A percentile compares a stretch with the other conserved stretches of the same genome.
Conservation (phyloP, 2,329 filamentous ascomycete species). For the Ceratocystis huliohia region DNA sequence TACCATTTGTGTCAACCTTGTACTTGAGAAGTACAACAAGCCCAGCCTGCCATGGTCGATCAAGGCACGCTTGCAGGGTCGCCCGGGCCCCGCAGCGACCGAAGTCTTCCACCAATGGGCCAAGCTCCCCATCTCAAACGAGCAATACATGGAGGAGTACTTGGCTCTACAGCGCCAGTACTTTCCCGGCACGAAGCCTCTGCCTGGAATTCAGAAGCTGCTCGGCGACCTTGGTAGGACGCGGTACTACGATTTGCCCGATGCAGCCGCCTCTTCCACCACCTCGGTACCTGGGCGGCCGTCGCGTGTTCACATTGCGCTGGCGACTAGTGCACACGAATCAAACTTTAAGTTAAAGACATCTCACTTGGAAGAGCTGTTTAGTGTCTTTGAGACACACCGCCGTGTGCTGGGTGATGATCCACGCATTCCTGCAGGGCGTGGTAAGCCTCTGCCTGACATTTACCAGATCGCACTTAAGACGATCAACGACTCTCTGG, state of each 20-base stretch:
- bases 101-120: conserved; percentile 64
- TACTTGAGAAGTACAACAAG: conserved; percentile 62
- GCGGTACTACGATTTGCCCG: conserved; percentile 36
- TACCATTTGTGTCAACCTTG: conserved; percentile 66
- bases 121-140: conserved; percentile 59
- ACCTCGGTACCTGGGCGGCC: conserved; percentile 21
- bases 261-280: conserved; percentile 15
- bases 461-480: conserved; percentile 82
- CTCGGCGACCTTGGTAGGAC: conserved; percentile 47
- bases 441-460: conserved; percentile 90
- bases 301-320: conserved; percentile 57
- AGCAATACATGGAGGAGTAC: conserved; percentile 52
- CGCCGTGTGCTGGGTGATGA: conserved; percentile 80
- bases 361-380: conserved; percentile 43
- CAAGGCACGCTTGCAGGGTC: conserved; percentile 69
- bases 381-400: conserved; percentile 52
- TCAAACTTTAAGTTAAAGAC: conserved; percentile 71
- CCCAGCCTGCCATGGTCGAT: conserved; percentile 79
- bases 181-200: conserved; percentile 62
- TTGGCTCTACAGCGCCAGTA: conserved; percentile 52
- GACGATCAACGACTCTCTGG: conserved; percentile 66
- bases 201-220: conserved; percentile 64
- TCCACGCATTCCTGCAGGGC: conserved; percentile 55
- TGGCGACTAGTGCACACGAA: conserved; percentile 67
- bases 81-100: conserved; percentile 41